These are phyloP conservation scores for Calvatia gigantea DNA, from an alignment of 768 basidiomycete species.

Conservation along the genomic window DNA sequence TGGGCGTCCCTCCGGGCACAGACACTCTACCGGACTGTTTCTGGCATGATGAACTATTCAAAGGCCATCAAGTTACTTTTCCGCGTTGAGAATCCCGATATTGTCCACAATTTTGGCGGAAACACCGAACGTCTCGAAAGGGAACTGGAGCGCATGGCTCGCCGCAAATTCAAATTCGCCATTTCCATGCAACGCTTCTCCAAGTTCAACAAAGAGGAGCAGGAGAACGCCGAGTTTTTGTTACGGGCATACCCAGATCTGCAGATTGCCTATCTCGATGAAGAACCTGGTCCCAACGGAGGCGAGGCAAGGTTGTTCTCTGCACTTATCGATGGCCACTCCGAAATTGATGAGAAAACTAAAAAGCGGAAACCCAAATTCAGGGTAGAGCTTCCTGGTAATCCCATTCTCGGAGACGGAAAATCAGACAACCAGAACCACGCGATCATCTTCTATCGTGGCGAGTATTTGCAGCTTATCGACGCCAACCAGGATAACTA, in stretches of 20 bases:
- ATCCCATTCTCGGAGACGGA: conserved; percentile 98
- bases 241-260: conserved; percentile 97
- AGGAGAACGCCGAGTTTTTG: conserved; percentile 97
- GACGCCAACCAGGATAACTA: conserved; percentile 99
- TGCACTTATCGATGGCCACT: conserved; percentile 94
- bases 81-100: conserved; percentile 97
- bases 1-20: conserved; percentile 99
- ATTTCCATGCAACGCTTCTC: conserved; percentile 99
- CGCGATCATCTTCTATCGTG: conserved; percentile 98
- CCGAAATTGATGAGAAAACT: conserved; percentile 84
- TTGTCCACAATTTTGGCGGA: conserved; percentile 93
- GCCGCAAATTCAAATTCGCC: conserved; percentile 97
- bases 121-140: conserved; percentile 96
- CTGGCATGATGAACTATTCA: conserved; percentile 99
- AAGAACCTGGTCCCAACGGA: conserved; percentile 85
- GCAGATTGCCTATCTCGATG: conserved; percentile 97
- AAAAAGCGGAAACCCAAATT: conserved; percentile 96
- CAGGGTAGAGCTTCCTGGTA: conserved; percentile 94
- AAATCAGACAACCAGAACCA: conserved; percentile 99
- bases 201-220: conserved; percentile 99
- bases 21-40: conserved; percentile 97
- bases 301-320: conserved; percentile 92
- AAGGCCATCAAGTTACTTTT: conserved; percentile 99
- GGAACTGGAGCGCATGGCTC: conserved; percentile 94
- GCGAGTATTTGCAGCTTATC: conserved; percentile 98